Percentiles rank a stretch among this genome's conserved stretches.
Evolutionary conservation across 2,329 filamentous ascomycete species (phyloP).

Genomic region (Xenoacremonium recifei): DNA sequence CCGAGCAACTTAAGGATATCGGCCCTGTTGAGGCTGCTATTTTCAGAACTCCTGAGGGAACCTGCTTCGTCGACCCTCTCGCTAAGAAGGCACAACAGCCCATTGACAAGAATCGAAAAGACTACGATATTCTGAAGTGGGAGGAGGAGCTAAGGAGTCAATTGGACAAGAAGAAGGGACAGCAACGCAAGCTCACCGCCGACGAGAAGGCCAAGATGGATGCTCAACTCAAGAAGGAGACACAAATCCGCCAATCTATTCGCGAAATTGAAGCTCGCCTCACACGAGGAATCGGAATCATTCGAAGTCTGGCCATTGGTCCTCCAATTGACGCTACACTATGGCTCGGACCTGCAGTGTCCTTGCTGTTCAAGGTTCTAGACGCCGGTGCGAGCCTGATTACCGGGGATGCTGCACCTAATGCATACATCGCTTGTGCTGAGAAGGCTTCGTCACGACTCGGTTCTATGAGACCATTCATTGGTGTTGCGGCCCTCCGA

Average conservation of each 20-base stretch:
- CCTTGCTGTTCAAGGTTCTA: slow-evolving; percentile 70
- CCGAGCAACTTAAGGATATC: slow-evolving; percentile 65
- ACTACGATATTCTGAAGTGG: slow-evolving; percentile 96
- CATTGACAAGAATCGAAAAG: slow-evolving; percentile 84
- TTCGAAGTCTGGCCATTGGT: slow-evolving; percentile 76
- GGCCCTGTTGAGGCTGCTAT: slow-evolving; percentile 91
- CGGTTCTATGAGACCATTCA: slow-evolving; percentile 74
- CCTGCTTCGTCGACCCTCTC: slow-evolving; percentile 85
- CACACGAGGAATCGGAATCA: slow-evolving; percentile 80
- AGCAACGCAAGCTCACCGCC: slow-evolving; percentile 83
- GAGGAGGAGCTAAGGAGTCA: slow-evolving; percentile 87
- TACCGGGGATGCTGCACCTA: slow-evolving; percentile 74
- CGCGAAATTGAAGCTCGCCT: slow-evolving; percentile 67
- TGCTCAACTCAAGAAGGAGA: slow-evolving; percentile 84
- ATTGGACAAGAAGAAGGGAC: slow-evolving; percentile 88
- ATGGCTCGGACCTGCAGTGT: slow-evolving; percentile 85
- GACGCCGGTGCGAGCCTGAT: slow-evolving; percentile 79
- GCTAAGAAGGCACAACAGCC: slow-evolving; percentile 73
- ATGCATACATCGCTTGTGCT: slow-evolving; percentile 77
- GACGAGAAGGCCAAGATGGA: slow-evolving; percentile 91
- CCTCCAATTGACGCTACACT: slow-evolving; percentile 84
- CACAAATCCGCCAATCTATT: slow-evolving; percentile 73
- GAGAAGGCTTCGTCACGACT: slow-evolving; percentile 72
- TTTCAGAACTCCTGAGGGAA: slow-evolving; percentile 85
- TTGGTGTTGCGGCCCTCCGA: slow-evolving; percentile 84